These are phyloP conservation scores for Fusarium fracticaudum DNA, from an alignment of 2,329 filamentous ascomycete species.

Conservation along the genomic window DNA sequence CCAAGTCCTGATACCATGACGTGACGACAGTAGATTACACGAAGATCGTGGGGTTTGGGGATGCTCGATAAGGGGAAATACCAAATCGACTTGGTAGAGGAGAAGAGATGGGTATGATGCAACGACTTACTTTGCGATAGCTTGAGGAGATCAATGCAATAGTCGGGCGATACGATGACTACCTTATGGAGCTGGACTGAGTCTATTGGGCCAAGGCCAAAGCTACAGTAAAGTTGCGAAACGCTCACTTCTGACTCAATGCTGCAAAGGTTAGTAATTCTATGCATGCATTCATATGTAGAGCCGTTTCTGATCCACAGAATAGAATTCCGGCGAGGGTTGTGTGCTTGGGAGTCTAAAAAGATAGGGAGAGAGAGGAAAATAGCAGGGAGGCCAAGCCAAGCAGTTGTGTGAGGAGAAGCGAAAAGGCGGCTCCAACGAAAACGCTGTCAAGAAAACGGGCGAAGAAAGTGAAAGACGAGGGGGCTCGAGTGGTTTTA, in stretches of 20 bases:
- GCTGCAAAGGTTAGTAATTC: conserved; percentile 33
- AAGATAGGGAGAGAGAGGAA: not conserved
- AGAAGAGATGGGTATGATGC: not conserved
- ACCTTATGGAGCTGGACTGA: conserved; percentile 16
- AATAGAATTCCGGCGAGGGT: not conserved
- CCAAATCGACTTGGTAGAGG: not conserved
- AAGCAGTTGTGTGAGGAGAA: conserved; percentile 35
- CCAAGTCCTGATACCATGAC: conserved; percentile 37
- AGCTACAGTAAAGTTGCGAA: conserved; percentile 31
- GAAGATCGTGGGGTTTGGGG: conserved; percentile 21
- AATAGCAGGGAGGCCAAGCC: conserved; percentile 5
- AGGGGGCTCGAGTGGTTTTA: conserved; percentile 42
- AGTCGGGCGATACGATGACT: conserved; percentile 19
- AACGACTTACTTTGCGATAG: conserved; percentile 32
- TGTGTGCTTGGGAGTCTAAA: conserved; percentile 2
- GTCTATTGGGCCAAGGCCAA: conserved; percentile 20
- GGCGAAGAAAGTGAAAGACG: conserved; percentile 34
- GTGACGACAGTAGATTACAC: conserved; percentile 33
- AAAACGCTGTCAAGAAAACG: conserved; percentile 32
- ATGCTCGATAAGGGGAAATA: conserved; percentile 20
- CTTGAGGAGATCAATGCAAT: conserved; percentile 30
- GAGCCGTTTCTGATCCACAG: conserved; percentile 20
- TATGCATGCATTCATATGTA: conserved; percentile 31
- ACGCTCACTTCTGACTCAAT: conserved; percentile 34
- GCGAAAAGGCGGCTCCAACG: conserved; percentile 28